Base-by-base conservation (phyloP, 768 basidiomycete genomes). In the Dacryopinax spathularia region DNA sequence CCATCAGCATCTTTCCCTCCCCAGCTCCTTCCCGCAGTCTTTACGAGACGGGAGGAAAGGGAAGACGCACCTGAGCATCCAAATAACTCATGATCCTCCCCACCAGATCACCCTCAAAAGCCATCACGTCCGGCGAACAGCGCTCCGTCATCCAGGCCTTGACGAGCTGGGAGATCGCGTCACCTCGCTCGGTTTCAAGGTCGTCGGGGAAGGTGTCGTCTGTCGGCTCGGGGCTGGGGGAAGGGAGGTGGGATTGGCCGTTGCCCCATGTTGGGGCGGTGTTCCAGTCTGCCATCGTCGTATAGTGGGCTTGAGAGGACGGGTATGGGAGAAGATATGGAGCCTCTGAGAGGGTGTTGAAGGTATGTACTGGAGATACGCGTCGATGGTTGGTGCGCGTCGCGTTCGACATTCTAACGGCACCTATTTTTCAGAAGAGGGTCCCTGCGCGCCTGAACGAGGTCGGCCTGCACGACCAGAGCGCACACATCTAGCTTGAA, bases 61-160 rank as follows among this genome's bases (percentile, higher is more conserved):
- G 69, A 39, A 15, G n/a, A 63, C 83, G 66, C 74, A 92, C 92
- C 86, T 88, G 93, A 72, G 85, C 81, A 70, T 87, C 77, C 62
- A 92, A 81, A 68, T 88, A 87, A 72, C 91, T 87, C 66, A 92
- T 75, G 59, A 91, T 69, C 25, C 77, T 74, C 7, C 81, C 79
- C 63, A 92, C 76, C 1, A 91, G 75, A 39, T 80, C 80, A 66
- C 88, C 87, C 65, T 88, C 87, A 2, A 82, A 82, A 7, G 86
- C 83, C 27, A 92, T 75, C 27, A 92, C 81, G 69, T 91, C 89
- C 1, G 89, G 90, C 6, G 87, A 82, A 68, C 88, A 83, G 43
- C 90, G 77, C 68, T 92, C 90, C 76, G 91, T 88, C 78, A 86
- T 84, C 90, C 90, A 92, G 13, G 48, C 48, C 13, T 29, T 13